Evolutionary conservation across 768 basidiomycete genomes (phyloP).

Genomic region (Trametes maxima): DNA sequence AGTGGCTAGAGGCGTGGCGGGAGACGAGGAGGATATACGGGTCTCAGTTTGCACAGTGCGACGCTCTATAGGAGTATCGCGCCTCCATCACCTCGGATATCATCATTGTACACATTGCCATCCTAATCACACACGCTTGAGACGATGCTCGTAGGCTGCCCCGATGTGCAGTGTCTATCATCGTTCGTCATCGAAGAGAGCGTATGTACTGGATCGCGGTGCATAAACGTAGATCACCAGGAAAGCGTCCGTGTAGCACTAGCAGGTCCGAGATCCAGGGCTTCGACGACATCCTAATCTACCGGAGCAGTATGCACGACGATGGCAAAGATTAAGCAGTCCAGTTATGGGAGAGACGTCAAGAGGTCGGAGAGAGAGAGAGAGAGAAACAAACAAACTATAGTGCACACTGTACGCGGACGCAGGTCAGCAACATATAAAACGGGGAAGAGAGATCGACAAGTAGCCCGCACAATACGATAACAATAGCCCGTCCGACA

Average conservation of each 20-base stretch:
- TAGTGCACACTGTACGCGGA: slow-evolving; percentile 19
- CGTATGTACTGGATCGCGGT: not conserved
- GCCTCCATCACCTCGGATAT: not conserved
- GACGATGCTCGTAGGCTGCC: too few species aligned
- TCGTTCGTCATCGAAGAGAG: not conserved
- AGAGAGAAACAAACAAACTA: slow-evolving; percentile 1
- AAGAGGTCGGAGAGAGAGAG: not conserved
- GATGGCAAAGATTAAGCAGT: slow-evolving; percentile 1
- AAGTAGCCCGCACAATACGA: slow-evolving; percentile 17
- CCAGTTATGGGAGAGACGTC: too few species aligned
- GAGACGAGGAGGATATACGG: slow-evolving; percentile 25
- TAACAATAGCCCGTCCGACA: slow-evolving; percentile 2
- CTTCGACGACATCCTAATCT: not conserved
- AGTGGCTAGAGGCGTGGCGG: slow-evolving; percentile 30
- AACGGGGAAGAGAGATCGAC: slow-evolving; percentile 11
- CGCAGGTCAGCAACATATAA: slow-evolving; percentile 12
- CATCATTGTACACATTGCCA: not conserved
- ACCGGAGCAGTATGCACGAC: not conserved
- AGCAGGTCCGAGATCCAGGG: slow-evolving; percentile 1
- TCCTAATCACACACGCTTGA: not conserved
- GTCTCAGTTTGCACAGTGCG: slow-evolving; percentile 9
- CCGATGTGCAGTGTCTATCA: not conserved
- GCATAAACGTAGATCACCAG: not conserved
- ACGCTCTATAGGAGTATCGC: not conserved
- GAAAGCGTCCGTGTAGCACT: slow-evolving; percentile 10